Evolutionary conservation across 768 basidiomycete species (phyloP), one percentile per base, ranked within the genome.

Genomic region (Collybia sp.): DNA sequence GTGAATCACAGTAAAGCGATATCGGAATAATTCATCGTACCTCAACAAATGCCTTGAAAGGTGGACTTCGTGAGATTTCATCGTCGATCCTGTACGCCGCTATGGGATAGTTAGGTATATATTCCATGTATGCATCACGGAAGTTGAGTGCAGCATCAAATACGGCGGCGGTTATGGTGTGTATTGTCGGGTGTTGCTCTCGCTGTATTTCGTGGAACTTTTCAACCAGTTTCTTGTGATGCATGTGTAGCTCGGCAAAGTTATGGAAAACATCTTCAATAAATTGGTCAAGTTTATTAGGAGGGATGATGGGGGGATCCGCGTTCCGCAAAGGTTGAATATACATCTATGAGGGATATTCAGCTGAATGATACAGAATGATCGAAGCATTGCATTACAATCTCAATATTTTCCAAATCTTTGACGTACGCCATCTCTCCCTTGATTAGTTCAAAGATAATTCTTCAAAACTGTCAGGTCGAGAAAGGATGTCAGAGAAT

Each of bases 371-470:
- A 13, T 25, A 30, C 30, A 11, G 19, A 30, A 17, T 44, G 12
- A 42, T 33, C 8, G n/a, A 40, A n/a, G 32, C 4, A 45, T 51
- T 32, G 19, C 9, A 58, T 80, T 55, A 93, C 92, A 50, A 71
- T 71, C 49, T 87, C 84, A 38, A 96, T 85, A 45, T 84, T 87
- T 64, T 93, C 88, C 48, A 96, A 65, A 70, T 96, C 93, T 55
- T 84, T 88, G 19, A 95, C 93, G 58, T 94, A 96, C 19, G 83
- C 81, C 91, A 95, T 95, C 63, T 96, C 93, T 52, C 89, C 88
- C 63, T 95, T 90, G 63, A 96, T 95, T 50, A 95, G 64, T 69
- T 96, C 93, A 57, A 94, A 96, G 42, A 95, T 93, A 56, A 93
- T 83, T 37, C 91, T 93, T 52, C 40, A 32, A 47, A 25, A 17